Evolutionary conservation across 192 early-diverging fungal species (phyloP).

Genomic region (Linnemannia exigua): DNA sequence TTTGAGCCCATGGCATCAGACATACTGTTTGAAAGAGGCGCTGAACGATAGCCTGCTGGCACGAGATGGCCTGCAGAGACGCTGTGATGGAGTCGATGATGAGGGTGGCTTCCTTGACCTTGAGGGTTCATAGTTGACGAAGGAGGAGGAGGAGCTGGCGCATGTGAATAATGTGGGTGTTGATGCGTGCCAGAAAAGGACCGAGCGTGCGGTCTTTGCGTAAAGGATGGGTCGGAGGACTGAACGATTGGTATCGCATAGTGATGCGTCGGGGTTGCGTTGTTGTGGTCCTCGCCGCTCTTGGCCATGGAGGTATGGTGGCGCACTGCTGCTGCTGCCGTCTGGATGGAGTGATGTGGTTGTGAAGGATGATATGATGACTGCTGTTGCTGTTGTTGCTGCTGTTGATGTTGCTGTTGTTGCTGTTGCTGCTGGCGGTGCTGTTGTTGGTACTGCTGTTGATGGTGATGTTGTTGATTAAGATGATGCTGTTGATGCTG

Average conservation of each 20-base stretch:
- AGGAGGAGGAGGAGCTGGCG: not conserved
- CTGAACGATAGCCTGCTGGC: conserved; percentile 15
- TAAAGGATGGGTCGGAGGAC: conserved; percentile 42
- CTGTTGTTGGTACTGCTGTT: not conserved
- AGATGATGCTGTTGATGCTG: not conserved
- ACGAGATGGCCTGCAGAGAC: conserved; percentile 35
- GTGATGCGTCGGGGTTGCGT: not conserved
- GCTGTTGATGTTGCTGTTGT: not conserved
- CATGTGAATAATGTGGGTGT: conserved; percentile 29
- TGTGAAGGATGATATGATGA: not conserved
- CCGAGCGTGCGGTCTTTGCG: conserved; percentile 29
- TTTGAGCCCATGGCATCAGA: not conserved
- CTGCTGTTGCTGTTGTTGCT: conserved; percentile 14
- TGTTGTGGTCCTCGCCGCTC: not conserved
- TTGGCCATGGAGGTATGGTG: not conserved
- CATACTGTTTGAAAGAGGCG: conserved; percentile 9
- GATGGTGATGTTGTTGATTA: not conserved
- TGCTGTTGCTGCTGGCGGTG: conserved; percentile 2
- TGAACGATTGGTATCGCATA: conserved; percentile 16
- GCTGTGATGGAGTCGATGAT: conserved; percentile 44
- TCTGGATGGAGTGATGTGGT: not conserved
- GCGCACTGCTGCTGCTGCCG: not conserved
- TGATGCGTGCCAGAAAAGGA: conserved; percentile 41
- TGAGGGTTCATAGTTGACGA: not conserved
- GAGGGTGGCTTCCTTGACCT: not conserved